Percentiles rank a stretch among this genome's conserved stretches.
Conservation (phyloP, 805 yeast genomes). For the Nakazawaea populi region DNA sequence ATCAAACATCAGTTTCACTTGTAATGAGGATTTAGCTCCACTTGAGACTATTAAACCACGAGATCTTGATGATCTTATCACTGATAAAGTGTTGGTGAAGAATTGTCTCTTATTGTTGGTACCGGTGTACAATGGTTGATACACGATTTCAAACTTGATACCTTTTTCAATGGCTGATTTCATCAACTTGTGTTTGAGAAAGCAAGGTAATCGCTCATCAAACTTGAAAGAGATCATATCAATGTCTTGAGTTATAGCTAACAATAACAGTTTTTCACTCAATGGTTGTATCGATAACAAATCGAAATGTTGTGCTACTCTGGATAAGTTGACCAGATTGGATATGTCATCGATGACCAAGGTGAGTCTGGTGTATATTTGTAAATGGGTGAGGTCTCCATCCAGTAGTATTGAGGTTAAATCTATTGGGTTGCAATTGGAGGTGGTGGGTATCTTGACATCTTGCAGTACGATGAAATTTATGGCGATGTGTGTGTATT, state of each 20-base stretch:
- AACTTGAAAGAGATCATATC: slow-evolving; percentile 77
- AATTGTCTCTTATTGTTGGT: slow-evolving; percentile 47
- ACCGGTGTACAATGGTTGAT: slow-evolving; percentile 46
- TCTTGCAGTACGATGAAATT: slow-evolving; percentile 53
- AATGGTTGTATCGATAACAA: slow-evolving; percentile 76
- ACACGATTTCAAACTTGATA: slow-evolving; percentile 72
- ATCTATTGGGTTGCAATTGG: slow-evolving; percentile 22
- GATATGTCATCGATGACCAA: slow-evolving; percentile 71
- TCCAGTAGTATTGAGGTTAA: background rate
- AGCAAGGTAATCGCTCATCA: slow-evolving; percentile 60
- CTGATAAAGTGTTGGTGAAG: slow-evolving; percentile 65
- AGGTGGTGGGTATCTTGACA: slow-evolving; percentile 46
- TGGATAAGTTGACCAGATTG: slow-evolving; percentile 58
- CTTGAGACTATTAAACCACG: slow-evolving; percentile 76
- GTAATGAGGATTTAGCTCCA: slow-evolving; percentile 57
- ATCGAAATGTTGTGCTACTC: slow-evolving; percentile 50
- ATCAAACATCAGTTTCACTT: slow-evolving; percentile 64
- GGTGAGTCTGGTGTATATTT: slow-evolving; percentile 67
- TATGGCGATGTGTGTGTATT: slow-evolving; percentile 73
- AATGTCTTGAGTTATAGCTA: slow-evolving; percentile 71
- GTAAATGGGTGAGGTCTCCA: slow-evolving; percentile 12
- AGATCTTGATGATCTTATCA: slow-evolving; percentile 75
- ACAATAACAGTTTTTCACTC: slow-evolving; percentile 71
- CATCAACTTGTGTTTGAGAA: slow-evolving; percentile 75
- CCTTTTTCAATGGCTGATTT: slow-evolving; percentile 84